A percentile compares a stretch with the other conserved stretches of the same genome.
These are phyloP conservation scores for Serendipita vermifera DNA, from an alignment of 768 basidiomycete genomes.

Conservation along the genomic window DNA sequence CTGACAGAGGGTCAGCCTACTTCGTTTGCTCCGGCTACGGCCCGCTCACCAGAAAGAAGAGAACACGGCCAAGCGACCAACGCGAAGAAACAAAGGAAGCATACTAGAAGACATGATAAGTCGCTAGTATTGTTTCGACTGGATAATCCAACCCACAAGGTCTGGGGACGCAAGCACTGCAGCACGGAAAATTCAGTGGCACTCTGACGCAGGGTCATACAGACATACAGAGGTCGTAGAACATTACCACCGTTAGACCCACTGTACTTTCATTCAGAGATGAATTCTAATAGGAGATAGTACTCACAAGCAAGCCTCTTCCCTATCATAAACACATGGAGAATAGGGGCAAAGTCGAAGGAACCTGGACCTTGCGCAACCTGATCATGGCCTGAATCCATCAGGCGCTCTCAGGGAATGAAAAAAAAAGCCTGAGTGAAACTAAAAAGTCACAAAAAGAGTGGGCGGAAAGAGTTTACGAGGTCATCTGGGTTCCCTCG, in stretches of 20 bases:
- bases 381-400: neutral
- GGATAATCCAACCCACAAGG: neutral
- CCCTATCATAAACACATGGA: neutral
- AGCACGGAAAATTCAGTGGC: neutral
- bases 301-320: neutral
- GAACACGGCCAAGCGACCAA: neutral
- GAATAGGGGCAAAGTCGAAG: neutral
- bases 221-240: neutral
- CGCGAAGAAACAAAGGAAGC: neutral
- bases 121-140: neutral
- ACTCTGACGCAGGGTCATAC: neutral
- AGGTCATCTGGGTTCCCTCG: neutral
- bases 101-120: neutral
- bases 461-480: neutral
- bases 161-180: neutral
- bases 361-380: neutral
- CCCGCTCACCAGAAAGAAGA: neutral
- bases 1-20: neutral
- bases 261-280: neutral
- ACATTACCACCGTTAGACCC: neutral
- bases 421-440: no score
- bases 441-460: neutral
- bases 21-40: neutral
- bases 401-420: neutral
- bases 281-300: neutral